Evolutionary conservation across 345 rosid species (phyloP).

Genomic region (Salix exigua): DNA sequence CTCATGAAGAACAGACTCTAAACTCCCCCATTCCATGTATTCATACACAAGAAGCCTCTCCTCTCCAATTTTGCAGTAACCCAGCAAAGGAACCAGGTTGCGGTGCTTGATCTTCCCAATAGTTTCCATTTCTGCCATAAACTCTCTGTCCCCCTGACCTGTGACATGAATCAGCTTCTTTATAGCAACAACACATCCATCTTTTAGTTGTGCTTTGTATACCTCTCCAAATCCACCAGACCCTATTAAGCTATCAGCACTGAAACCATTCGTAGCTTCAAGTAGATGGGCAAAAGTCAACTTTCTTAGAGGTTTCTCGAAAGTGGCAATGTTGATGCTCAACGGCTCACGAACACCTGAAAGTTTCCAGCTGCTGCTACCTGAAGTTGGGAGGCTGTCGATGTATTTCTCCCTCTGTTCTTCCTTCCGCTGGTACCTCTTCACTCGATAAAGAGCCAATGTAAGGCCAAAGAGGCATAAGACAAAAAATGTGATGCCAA

Average conservation of each 20-base stretch:
- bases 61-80: slow-evolving; percentile 93
- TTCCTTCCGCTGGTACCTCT: slow-evolving; percentile 52
- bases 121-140: slow-evolving; percentile 99
- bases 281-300: slow-evolving; percentile 85
- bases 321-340: slow-evolving; percentile 95
- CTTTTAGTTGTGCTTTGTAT: slow-evolving; percentile 80
- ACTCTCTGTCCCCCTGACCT: slow-evolving; percentile 96
- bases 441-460: slow-evolving; percentile 58
- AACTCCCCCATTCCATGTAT: slow-evolving; percentile 98
- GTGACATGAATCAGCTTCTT: slow-evolving; percentile 83
- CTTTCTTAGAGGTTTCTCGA: slow-evolving; percentile 87
- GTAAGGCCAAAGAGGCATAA: slow-evolving; percentile 57
- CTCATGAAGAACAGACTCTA: slow-evolving; percentile 86
- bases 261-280: slow-evolving; percentile 95
- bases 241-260: slow-evolving; percentile 81
- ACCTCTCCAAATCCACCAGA: slow-evolving; percentile 98
- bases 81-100: slow-evolving; percentile 86
- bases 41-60: slow-evolving; percentile 97
- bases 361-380: slow-evolving; percentile 84
- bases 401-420: slow-evolving; percentile 69
- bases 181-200: slow-evolving; percentile 76
- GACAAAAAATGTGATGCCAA: slow-evolving; percentile 67
- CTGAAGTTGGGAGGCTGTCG: slow-evolving; percentile 86
- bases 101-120: slow-evolving; percentile 96
- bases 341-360: slow-evolving; percentile 88